phyloP scores from a whole-genome alignment of 2,329 filamentous ascomycete species.

The Nemania abortiva region DNA sequence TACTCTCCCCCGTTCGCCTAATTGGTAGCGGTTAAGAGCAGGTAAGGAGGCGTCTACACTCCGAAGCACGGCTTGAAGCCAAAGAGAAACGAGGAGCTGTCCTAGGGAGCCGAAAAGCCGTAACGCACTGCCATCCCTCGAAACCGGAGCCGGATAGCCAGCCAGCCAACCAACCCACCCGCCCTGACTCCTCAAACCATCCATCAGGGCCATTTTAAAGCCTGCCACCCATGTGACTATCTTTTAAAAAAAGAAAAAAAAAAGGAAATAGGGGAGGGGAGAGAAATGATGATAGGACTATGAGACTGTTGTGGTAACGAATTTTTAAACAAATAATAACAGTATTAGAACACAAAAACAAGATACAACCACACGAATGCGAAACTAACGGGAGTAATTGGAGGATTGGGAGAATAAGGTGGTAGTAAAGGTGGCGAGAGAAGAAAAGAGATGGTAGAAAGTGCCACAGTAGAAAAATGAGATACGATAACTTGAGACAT shows the following conservation, averaged over 20 bases:
- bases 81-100: slow-evolving; percentile 30
- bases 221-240: slow-evolving; percentile 41
- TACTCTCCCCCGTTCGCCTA: background rate
- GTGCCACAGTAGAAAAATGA: slow-evolving; percentile 44
- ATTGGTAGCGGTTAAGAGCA: slow-evolving; percentile 3
- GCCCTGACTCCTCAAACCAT: slow-evolving; percentile 42
- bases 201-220: slow-evolving; percentile 35
- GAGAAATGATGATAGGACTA: background rate
- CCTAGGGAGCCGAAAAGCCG: slow-evolving; percentile 38
- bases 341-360: slow-evolving; percentile 30
- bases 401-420: slow-evolving; percentile 35
- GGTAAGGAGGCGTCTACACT: slow-evolving; percentile 18
- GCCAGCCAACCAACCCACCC: slow-evolving; percentile 41
- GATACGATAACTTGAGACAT: slow-evolving; percentile 47
- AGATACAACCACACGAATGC: slow-evolving; percentile 36
- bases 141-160: slow-evolving; percentile 41
- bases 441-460: slow-evolving; percentile 34
- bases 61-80: slow-evolving; percentile 14
- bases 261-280: slow-evolving; percentile 27
- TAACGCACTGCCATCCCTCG: slow-evolving; percentile 42
- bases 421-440: slow-evolving; percentile 31
- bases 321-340: slow-evolving; percentile 30
- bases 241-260: slow-evolving; percentile 31
- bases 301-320: slow-evolving; percentile 24
- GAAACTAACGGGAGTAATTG: slow-evolving; percentile 39